Evolutionary conservation across 305 asterid species (phyloP), one percentile per base, ranked within the genome.

Genomic region (Euphrasia arctica): DNA sequence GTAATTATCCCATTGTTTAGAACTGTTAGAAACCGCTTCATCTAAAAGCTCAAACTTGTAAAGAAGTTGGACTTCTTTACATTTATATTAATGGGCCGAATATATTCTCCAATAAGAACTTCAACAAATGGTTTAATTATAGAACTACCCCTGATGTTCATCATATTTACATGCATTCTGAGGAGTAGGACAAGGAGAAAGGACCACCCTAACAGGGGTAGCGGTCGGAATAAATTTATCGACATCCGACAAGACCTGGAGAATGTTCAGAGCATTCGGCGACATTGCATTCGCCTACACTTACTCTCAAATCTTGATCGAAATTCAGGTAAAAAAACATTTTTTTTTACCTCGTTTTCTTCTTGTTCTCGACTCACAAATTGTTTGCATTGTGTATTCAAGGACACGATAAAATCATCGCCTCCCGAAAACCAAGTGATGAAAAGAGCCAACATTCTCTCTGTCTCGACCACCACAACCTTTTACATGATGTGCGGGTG

Each of bases 401-500:
- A 82, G 91, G 88, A 85, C 60, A 85, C 92, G 15, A 68, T 82
- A 54, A 82, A 67, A 72, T 65, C 83, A 61, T 55, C 72, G 42
- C 85, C 85, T 14, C 82, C 91, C 3, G 91, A 85, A 70, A 78
- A 75, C 73, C 75, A 82, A 75, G 86, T 82, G 78, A 80, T 82
- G 89, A 82, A 78, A 66, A 85, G 54, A 85, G 85, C 89, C 66
- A 82, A 74, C 55, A 4, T 70, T 10, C 65, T 82, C 52, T 85
- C 70, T 25, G 74, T 85, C 0, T 63, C 79, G 5, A 74, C 77
- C 0, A 79, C 88, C 8, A 82, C 88, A 13, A 49, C 76, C 41
- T 85, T 85, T 80, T 85, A 85, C 52, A 69, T 85, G 84, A 77
- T 82, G 86, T 82, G 86, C 61, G 92, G 89, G 52, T 82, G 86